Conservation (phyloP, 192 early-diverging fungal genomes). For the Backusella westeae region DNA sequence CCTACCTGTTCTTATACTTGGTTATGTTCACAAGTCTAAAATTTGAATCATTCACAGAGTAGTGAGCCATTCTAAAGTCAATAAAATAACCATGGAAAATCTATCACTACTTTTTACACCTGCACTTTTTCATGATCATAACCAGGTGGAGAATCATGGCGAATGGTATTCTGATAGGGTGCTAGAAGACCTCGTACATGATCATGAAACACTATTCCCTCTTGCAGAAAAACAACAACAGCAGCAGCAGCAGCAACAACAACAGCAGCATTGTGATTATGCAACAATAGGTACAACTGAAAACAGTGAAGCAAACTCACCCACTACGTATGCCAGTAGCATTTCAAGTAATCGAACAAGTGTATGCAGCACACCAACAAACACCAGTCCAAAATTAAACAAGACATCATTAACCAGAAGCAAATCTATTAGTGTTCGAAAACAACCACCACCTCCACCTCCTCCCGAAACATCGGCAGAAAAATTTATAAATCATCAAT, state of each 20-base stretch:
- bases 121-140: slow-evolving; percentile 60
- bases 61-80: slow-evolving; percentile 43
- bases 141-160: slow-evolving; percentile 29
- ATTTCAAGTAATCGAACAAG: background rate
- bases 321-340: background rate
- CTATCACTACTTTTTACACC: slow-evolving; percentile 63
- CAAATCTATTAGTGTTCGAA: background rate
- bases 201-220: slow-evolving; percentile 7
- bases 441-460: background rate
- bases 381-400: background rate
- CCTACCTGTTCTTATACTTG: too few species aligned
- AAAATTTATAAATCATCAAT: background rate
- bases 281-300: background rate
- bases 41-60: slow-evolving; percentile 33
- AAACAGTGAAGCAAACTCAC: background rate
- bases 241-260: background rate
- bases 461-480: background rate
- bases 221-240: background rate
- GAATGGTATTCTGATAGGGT: slow-evolving; percentile 32
- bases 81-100: slow-evolving; percentile 70
- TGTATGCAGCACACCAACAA: background rate
- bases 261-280: background rate
- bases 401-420: background rate
- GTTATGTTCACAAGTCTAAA: too few species aligned
- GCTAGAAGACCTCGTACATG: slow-evolving; percentile 23